Evolutionary conservation across 129 eudicot species (phyloP), one percentile per base, ranked within the genome.

Genomic region (Scalesia atractyloides): DNA sequence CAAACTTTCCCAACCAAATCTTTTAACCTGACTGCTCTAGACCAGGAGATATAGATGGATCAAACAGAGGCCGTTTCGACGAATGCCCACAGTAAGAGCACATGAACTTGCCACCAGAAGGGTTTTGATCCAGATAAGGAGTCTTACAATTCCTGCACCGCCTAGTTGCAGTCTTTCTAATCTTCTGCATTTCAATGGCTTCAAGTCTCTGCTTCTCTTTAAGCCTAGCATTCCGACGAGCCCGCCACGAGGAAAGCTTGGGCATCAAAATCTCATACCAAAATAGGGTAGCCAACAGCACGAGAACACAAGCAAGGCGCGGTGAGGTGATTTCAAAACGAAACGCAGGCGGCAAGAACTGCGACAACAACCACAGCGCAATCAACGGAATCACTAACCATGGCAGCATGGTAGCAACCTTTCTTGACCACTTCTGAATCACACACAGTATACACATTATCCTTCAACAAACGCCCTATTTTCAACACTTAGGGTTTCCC

Each of bases 371-470:
- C 98, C 98, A 93, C 22, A 93, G 82, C 72, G 82, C 97, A 74
- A 93, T 93, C 19, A 93, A 86, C 59, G 98, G 98, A 78, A 93
- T 85, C 44, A 93, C 98, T 73, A 89, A 73, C 98, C 98, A 93
- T 15, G 98, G 98, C 53, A 89, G 81, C 98, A 93, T 93, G 78
- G 98, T 93, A 78, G 97, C 98, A 81, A 89, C 77, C 79, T 83
- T 64, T 64, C 98, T 76, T 41, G 98, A 89, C 97, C 97, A 93
- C 90, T 84, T 89, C 82, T 89, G 96, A 85, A 93, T 87, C 83
- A 85, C 95, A 61, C 98, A 93, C 65, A 93, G 88, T 85, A 89
- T 89, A 85, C 98, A 93, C 98, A 93, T 93, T 93, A 93, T 93
- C 96, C 90, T 78, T 72, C 77, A 64, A 36, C 44, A 49, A 54